Base-by-base conservation (phyloP, 129 eudicot species). In the Helianthus tuberosus region DNA sequence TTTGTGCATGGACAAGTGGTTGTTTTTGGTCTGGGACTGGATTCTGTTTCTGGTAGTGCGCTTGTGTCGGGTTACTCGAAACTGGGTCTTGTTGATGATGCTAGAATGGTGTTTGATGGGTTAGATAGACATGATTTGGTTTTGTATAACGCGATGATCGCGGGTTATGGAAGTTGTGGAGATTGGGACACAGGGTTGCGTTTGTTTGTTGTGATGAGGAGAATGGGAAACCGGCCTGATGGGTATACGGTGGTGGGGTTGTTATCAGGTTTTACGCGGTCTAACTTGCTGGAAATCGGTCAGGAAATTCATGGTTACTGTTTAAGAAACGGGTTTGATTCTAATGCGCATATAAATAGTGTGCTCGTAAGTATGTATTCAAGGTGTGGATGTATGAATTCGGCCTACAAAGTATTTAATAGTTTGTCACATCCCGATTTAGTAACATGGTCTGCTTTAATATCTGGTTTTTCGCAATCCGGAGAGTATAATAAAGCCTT, bases 161-260 rank as follows among this genome's bases (percentile, higher is more conserved):
- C 81, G 0, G 89, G 89, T 41, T 92, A 86, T 74, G 93, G 86
- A 54, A 59, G 52, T 70, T 73, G 77, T 64, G 89, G 95, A 44
- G 60, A 81, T n/a, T 87, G 86, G 88, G 73, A 74, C 9, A 63
- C 80, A 36, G 93, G 88, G 73, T 52, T 89, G 13, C 64, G 32
- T 49, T 29, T 87, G 73, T 87, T 87, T 71, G 60, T 62, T 20
- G 11, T 60, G 20, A 89, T 89, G 98, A 79, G 82, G 52, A 68
- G 51, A 62, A 29, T 50, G 49, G 94, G 87, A 38, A 77, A 39
- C 41, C 74, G 44, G 57, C 87, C 98, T 0, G 98, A 92, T 80
- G 96, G 90, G 64, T 92, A 83, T 84, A 80, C 98, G 4, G 20
- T 89, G 78, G 96, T 89, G 8, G 98, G 94, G 27, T 16, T 92